A percentile compares a stretch with the other conserved stretches of the same genome.
Conservation (phyloP, 495 filamentous ascomycete species). For the Neurospora intermedia region DNA sequence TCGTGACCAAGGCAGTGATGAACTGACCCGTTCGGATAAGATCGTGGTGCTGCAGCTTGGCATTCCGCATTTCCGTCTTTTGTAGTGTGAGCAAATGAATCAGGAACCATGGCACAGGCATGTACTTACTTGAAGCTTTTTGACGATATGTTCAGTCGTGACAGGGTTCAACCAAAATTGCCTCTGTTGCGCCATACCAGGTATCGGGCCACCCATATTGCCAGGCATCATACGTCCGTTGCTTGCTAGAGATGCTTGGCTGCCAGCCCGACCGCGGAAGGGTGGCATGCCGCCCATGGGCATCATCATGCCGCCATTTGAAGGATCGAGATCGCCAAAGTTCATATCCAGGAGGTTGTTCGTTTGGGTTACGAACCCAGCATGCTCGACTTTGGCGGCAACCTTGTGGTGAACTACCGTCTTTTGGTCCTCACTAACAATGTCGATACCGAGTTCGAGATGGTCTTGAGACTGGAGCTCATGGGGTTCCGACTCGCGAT, state of each 20-base stretch:
- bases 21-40: slow-evolving; percentile 73
- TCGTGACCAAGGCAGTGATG: slow-evolving; percentile 60
- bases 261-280: slow-evolving; percentile 55
- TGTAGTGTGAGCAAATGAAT: slow-evolving; percentile 4
- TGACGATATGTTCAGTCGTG: slow-evolving; percentile 90
- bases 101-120: background rate
- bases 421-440: slow-evolving; percentile 96
- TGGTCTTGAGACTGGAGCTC: slow-evolving; percentile 81
- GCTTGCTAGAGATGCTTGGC: slow-evolving; percentile 54
- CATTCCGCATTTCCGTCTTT: slow-evolving; percentile 78
- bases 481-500: slow-evolving; percentile 88
- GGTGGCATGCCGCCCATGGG: slow-evolving; percentile 38
- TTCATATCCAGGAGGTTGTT: slow-evolving; percentile 77
- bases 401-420: slow-evolving; percentile 98
- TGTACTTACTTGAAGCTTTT: slow-evolving; percentile 73
- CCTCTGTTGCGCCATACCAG: slow-evolving; percentile 29
- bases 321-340: slow-evolving; percentile 76
- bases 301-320: slow-evolving; percentile 57
- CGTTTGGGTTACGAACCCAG: slow-evolving; percentile 57
- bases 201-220: slow-evolving; percentile 50
- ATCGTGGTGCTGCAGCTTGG: slow-evolving; percentile 77
- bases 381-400: slow-evolving; percentile 89
- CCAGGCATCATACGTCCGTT: slow-evolving; percentile 45
- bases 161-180: slow-evolving; percentile 74
- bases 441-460: slow-evolving; percentile 91